phyloP scores from a whole-genome alignment of 345 rosid genomes.

The Turnera subulata region DNA sequence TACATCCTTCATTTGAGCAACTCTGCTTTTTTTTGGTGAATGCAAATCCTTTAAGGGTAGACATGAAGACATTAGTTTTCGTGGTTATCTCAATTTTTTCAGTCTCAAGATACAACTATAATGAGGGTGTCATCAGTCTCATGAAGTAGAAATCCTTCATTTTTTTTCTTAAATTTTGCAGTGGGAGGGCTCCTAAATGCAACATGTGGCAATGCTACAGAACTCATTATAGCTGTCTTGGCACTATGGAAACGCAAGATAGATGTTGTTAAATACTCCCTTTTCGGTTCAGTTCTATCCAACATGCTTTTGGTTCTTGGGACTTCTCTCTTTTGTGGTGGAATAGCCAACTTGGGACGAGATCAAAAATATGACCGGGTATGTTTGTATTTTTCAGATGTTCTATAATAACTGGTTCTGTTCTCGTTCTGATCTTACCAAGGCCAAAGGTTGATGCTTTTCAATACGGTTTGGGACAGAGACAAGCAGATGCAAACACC shows the following conservation, averaged over 20 bases:
- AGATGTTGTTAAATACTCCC: constrained; percentile 77
- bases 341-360: constrained; percentile 54
- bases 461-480: constrained; percentile 34
- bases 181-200: constrained; percentile 97
- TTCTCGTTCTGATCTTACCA: not conserved
- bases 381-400: not conserved
- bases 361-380: constrained; percentile 89
- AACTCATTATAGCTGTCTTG: constrained; percentile 76
- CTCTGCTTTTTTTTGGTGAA: too few species aligned
- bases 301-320: constrained; percentile 95
- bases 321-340: constrained; percentile 87
- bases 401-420: not conserved
- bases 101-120: constrained; percentile 42
- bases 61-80: too few species aligned
- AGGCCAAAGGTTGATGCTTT: not conserved
- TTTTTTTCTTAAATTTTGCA: constrained; percentile 12
- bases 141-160: too few species aligned
- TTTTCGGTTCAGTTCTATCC: constrained; percentile 80
- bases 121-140: constrained; percentile 30
- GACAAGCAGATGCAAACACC: constrained; percentile 83
- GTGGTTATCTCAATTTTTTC: too few species aligned
- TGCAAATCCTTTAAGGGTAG: too few species aligned
- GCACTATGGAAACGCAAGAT: constrained; percentile 60
- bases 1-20: too few species aligned
- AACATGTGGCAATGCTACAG: constrained; percentile 93